phyloP scores from a whole-genome alignment of 129 eudicot species.

The Helianthus tuberosus region DNA sequence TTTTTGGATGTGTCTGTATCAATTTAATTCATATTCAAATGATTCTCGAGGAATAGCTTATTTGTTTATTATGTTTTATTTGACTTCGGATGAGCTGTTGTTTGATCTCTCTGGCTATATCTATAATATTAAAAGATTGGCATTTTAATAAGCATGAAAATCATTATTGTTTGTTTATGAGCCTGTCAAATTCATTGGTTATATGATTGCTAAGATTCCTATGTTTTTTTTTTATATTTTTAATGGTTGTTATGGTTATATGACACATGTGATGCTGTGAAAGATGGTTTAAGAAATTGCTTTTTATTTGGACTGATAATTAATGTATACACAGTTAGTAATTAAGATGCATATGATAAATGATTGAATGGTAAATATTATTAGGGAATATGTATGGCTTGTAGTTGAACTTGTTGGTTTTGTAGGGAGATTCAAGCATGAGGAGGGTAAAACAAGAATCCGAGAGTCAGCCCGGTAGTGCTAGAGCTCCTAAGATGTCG shows the following conservation, averaged over 20 bases:
- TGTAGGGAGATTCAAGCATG: slow-evolving; percentile 55
- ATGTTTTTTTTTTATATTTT: background rate
- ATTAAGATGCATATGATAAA: background rate
- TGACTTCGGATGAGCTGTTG: slow-evolving; percentile 23
- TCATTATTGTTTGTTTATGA: slow-evolving; percentile 8
- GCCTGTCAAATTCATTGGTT: slow-evolving; percentile 15
- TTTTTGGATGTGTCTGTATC: background rate
- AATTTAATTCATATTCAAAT: background rate
- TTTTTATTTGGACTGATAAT: background rate
- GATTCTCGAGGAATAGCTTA: background rate
- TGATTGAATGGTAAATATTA: background rate
- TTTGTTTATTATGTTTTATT: slow-evolving; percentile 22
- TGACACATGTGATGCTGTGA: too few species aligned
- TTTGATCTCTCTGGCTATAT: slow-evolving; percentile 16
- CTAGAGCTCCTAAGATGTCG: slow-evolving; percentile 50
- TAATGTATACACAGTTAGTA: background rate
- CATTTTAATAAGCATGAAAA: background rate
- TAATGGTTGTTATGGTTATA: too few species aligned
- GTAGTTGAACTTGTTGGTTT: slow-evolving; percentile 5
- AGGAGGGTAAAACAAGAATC: slow-evolving; percentile 60
- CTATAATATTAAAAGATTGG: background rate
- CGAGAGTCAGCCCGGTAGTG: slow-evolving; percentile 43
- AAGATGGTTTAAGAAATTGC: background rate
- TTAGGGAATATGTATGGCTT: background rate
- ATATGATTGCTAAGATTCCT: background rate